Evolutionary conservation across 2,329 filamentous ascomycete genomes (phyloP).

Genomic region (Cladobotryum mycophilum): DNA sequence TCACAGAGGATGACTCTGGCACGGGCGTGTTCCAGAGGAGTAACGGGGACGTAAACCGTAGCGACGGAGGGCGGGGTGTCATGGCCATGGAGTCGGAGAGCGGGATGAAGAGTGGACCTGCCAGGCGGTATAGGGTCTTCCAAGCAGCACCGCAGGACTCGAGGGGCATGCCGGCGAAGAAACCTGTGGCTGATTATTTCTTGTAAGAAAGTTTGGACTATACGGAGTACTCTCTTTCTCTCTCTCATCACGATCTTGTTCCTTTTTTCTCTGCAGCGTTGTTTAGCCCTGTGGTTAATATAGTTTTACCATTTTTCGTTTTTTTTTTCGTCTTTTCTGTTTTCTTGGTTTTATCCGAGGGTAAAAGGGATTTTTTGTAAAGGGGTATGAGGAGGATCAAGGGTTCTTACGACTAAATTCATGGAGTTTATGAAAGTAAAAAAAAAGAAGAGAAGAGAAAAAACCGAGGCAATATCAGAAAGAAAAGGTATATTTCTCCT

Average conservation of each 20-base stretch:
- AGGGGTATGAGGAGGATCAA: no score
- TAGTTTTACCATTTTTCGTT: not conserved
- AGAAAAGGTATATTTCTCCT: not conserved
- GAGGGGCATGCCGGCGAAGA: slow-evolving; percentile 97
- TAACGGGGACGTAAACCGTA: slow-evolving; percentile 61
- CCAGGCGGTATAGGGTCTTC: slow-evolving; percentile 87
- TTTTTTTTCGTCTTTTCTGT: not conserved
- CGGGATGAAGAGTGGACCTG: slow-evolving; percentile 58
- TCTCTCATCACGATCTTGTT: not conserved
- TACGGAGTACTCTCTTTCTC: not conserved
- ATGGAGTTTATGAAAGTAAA: not conserved
- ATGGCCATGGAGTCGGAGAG: slow-evolving; percentile 41
- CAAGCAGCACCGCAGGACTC: slow-evolving; percentile 95
- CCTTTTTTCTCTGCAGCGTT: not conserved
- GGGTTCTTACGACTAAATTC: no score
- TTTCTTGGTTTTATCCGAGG: not conserved
- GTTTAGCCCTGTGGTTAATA: not conserved
- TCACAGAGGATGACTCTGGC: slow-evolving; percentile 81
- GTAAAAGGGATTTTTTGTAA: not conserved
- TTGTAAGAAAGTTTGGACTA: slow-evolving; percentile 39
- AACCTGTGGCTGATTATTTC: slow-evolving; percentile 96
- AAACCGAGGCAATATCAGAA: not conserved
- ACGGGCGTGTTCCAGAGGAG: slow-evolving; percentile 62
- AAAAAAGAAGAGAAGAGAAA: no score
- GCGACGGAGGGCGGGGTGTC: slow-evolving; percentile 44